phyloP scores from a whole-genome alignment of 1,139 yeast species.

The Eremothecium cymbalariae region DNA sequence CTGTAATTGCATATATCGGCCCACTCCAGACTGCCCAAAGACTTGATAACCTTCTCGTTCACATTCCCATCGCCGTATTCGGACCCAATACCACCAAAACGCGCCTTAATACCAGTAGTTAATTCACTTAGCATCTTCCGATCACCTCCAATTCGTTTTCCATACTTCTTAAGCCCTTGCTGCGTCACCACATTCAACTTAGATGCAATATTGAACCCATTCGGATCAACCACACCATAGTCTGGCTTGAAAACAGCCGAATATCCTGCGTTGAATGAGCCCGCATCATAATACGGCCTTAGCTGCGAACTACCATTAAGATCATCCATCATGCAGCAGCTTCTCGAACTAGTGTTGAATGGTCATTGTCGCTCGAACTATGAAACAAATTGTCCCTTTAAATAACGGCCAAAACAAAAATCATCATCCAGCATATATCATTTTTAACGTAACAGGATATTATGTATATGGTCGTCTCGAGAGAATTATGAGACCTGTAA shows the following conservation, averaged over 20 bases:
- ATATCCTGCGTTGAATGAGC: constrained; percentile 59
- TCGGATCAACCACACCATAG: constrained; percentile 42
- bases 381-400: too few species aligned
- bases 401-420: too few species aligned
- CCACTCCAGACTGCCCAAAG: constrained; percentile 50
- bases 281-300: constrained; percentile 71
- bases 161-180: constrained; percentile 11
- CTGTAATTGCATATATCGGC: constrained; percentile 55
- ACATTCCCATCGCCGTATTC: constrained; percentile 5
- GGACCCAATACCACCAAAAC: neutral
- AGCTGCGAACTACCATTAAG: constrained; percentile 20
- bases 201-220: constrained; percentile 35
- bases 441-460: too few species aligned
- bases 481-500: too few species aligned
- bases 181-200: constrained; percentile 27
- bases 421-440: too few species aligned
- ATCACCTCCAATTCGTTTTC: constrained; percentile 7
- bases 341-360: too few species aligned
- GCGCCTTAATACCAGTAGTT: constrained; percentile 10
- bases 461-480: too few species aligned
- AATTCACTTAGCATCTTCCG: constrained; percentile 6
- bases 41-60: constrained; percentile 9
- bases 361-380: too few species aligned
- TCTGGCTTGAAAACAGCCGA: constrained; percentile 55
- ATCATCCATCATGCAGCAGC: constrained; percentile 13